phyloP scores from a whole-genome alignment of 2,329 filamentous ascomycete genomes.

The Fusarium kyushuense region DNA sequence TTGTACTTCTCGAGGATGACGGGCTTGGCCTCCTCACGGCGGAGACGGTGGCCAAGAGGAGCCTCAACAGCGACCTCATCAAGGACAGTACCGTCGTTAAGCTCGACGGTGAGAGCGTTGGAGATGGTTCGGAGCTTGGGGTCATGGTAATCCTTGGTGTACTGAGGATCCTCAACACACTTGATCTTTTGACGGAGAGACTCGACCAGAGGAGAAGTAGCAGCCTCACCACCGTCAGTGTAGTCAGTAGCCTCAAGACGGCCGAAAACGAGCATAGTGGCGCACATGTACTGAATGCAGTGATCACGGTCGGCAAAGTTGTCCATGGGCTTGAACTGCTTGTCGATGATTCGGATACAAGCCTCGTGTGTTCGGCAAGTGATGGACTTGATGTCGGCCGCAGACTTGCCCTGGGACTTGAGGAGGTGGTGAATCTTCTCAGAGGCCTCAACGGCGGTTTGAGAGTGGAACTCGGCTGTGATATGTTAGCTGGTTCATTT shows the following conservation, averaged over 20 bases:
- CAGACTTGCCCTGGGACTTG: constrained; percentile 86
- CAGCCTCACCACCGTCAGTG: constrained; percentile 90
- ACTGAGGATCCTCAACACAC: constrained; percentile 96
- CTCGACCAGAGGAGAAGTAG: constrained; percentile 89
- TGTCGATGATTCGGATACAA: constrained; percentile 99
- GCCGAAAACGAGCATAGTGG: constrained; percentile 95
- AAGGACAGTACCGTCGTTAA: constrained; percentile 93
- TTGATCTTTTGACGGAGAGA: constrained; percentile 92
- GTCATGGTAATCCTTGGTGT: constrained; percentile 96
- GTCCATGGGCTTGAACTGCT: constrained; percentile 99
- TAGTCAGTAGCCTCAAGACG: constrained; percentile 95
- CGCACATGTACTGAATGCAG: constrained; percentile 99
- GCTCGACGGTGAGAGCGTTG: constrained; percentile 93
- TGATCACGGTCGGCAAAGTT: constrained; percentile 99
- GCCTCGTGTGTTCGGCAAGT: constrained; percentile 98
- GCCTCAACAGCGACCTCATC: constrained; percentile 94
- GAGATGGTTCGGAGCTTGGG: constrained; percentile 93
- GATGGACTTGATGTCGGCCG: constrained; percentile 91
- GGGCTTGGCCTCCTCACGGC: constrained; percentile 96
- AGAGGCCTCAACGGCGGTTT: constrained; percentile 96
- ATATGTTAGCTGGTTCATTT: constrained; percentile 25
- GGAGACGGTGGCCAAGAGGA: constrained; percentile 89
- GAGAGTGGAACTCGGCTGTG: constrained; percentile 94
- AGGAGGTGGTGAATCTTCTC: constrained; percentile 89
- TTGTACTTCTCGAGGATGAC: constrained; percentile 96